Evolutionary conservation across 495 filamentous ascomycete genomes (phyloP).

Genomic region (Lepidopterella palustris): DNA sequence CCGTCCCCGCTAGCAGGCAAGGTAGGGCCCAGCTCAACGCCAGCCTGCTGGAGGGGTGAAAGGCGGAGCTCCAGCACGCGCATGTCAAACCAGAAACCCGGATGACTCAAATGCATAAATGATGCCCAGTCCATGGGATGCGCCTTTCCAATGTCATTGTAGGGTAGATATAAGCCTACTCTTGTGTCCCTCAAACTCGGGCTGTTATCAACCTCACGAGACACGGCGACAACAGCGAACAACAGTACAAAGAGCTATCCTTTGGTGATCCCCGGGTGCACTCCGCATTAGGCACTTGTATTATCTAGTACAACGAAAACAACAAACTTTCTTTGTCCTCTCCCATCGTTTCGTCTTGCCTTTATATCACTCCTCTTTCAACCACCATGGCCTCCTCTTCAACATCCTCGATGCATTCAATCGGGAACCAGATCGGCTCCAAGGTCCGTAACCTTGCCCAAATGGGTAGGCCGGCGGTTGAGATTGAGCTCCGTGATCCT

Average conservation of each 20-base stretch:
- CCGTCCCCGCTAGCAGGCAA: not conserved
- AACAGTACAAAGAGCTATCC: not conserved
- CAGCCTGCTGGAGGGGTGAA: not conserved
- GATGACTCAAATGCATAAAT: not conserved
- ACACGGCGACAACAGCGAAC: not conserved
- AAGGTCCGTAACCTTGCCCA: conserved; percentile 24
- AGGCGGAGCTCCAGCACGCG: not conserved
- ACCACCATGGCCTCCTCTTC: not conserved
- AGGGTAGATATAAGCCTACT: not conserved
- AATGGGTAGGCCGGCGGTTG: conserved; percentile 27
- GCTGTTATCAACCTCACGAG: not conserved
- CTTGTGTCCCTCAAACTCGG: not conserved
- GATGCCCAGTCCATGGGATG: not conserved
- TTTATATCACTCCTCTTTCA: conserved; percentile 1
- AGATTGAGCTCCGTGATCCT: conserved; percentile 35
- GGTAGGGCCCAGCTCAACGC: not conserved
- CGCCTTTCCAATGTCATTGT: not conserved
- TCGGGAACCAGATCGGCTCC: conserved; percentile 24
- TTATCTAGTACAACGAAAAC: not conserved
- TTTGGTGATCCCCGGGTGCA: not conserved
- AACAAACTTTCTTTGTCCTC: conserved; percentile 4
- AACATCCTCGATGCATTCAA: not conserved
- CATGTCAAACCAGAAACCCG: not conserved
- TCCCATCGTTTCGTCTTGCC: not conserved
- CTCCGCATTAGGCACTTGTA: not conserved